phyloP scores from a whole-genome alignment of 345 rosid genomes.

The Pistacia integerrima region DNA sequence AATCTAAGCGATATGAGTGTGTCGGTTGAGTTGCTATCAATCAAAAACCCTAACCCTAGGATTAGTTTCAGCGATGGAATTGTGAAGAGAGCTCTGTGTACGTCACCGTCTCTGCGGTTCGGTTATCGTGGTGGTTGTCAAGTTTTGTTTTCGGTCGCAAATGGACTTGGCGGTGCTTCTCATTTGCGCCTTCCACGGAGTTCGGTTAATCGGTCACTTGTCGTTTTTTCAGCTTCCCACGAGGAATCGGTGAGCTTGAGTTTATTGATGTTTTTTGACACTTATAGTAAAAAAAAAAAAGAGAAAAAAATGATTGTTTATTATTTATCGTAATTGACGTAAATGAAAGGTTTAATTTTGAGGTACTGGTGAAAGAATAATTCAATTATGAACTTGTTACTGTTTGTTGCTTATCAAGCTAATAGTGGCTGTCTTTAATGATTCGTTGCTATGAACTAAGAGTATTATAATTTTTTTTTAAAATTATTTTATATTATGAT shows the following conservation, averaged over 20 bases:
- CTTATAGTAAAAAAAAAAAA: too few species aligned
- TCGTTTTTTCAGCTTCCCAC: constrained; percentile 61
- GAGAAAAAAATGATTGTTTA: too few species aligned
- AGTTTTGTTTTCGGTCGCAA: constrained; percentile 17
- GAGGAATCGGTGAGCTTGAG: constrained; percentile 55
- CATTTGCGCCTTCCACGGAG: constrained; percentile 30
- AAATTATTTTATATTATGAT: constrained; percentile 2
- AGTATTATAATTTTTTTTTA: not conserved
- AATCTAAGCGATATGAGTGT: not conserved
- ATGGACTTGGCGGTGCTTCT: constrained; percentile 36
- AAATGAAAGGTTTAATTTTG: not conserved
- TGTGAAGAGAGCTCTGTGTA: constrained; percentile 22
- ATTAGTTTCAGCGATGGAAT: constrained; percentile 6
- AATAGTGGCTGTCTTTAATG: too few species aligned
- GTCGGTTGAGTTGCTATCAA: constrained; percentile 37
- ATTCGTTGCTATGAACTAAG: not conserved
- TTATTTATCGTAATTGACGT: not conserved
- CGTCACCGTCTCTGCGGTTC: constrained; percentile 27
- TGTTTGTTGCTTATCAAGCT: too few species aligned
- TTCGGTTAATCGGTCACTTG: constrained; percentile 30
- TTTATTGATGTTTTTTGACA: not conserved
- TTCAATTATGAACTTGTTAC: too few species aligned
- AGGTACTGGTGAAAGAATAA: not conserved
- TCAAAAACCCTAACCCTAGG: constrained; percentile 38
- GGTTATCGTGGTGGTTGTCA: constrained; percentile 18